Base-by-base conservation (phyloP, 768 basidiomycete species). In the Phaeotremella skinneri region DNA sequence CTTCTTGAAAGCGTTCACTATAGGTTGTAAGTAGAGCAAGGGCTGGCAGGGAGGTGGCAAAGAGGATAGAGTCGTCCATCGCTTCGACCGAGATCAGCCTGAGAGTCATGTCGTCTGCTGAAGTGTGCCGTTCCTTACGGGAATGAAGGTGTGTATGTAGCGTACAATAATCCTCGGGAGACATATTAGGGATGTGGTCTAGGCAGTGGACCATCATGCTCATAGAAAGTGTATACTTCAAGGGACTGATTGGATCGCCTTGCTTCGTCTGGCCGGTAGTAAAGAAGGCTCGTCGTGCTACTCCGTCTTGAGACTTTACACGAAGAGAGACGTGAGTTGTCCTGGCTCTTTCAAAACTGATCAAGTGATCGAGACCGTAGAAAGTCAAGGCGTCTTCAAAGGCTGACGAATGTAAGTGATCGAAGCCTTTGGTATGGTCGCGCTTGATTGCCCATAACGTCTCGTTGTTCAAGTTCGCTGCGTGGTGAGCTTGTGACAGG, bases 51-150 rank as follows among this genome's bases (percentile, higher is more conserved):
- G 47, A 29, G 1, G 29, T 37, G 11, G 34, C 58, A 23, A 64
- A 56, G 20, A 45, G 30, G 7, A 60, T 56, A 3, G 62, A 64
- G 41, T 64, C 62, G 32, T 64, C 62, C 62, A 64, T 64, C 25
- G 59, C 62, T 47, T 64, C 62, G 20, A 60, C 53, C 21, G 16
- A 23, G 4, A 29, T 14, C 23, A 50, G 16, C 9, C 20, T 4
- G 9, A 50, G 26, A 21, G 49, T 14, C 16, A 4, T 11, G 7
- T 9, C 9, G 26, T 50, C 49, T 4, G 20, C 26, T 29, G 4
- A 27, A 21, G 17, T 21, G 49, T 50, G 49, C 11, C 4, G 26
- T n/a, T 50, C 21, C 16, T 29, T 16, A 17, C 7, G 34, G 21
- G 5, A 14, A 3, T 57, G 4, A 2, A 57, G 31, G 32, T n/a